These are phyloP conservation scores for Oemleria cerasiformis DNA, from an alignment of 306 rosid genomes.

Conservation along the genomic window DNA sequence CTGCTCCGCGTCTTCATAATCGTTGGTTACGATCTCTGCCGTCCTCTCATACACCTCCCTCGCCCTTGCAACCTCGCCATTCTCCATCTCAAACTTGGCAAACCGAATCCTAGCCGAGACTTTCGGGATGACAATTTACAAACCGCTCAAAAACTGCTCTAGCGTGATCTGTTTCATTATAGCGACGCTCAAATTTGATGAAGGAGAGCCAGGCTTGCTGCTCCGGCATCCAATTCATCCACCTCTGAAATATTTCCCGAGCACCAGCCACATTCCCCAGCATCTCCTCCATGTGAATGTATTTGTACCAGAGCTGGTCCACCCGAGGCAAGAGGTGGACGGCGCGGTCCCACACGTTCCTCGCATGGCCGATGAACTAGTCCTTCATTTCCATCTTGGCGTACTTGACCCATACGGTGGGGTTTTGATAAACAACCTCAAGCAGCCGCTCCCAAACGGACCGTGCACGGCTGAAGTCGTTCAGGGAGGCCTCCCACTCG, in stretches of 20 bases:
- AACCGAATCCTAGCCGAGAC: conserved; percentile 72
- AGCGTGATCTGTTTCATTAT: conserved; percentile 65
- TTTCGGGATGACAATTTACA: conserved; percentile 62
- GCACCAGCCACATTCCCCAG: conserved; percentile 72
- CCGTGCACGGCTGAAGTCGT: conserved; percentile 70
- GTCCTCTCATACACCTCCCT: conserved; percentile 25
- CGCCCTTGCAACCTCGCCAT: conserved; percentile 48
- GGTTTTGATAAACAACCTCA: conserved; percentile 70
- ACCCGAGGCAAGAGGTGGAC: conserved; percentile 64
- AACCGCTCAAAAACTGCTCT: conserved; percentile 63
- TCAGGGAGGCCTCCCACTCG: conserved; percentile 75
- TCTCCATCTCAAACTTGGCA: conserved; percentile 88
- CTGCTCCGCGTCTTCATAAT: neutral
- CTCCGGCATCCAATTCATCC: conserved; percentile 91
- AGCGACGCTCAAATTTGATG: conserved; percentile 66
- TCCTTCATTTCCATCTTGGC: conserved; percentile 83
- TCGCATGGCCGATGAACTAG: conserved; percentile 65
- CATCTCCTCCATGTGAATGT: neutral
- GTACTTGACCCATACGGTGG: conserved; percentile 71
- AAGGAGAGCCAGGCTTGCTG: conserved; percentile 72
- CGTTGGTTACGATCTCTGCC: conserved; percentile 25
- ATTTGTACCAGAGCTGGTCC: conserved; percentile 37
- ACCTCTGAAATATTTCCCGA: conserved; percentile 65
- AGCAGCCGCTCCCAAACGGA: conserved; percentile 80
- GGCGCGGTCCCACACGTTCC: conserved; percentile 81